Conservation (phyloP, 306 rosid genomes). For the Vicia sativa region DNA sequence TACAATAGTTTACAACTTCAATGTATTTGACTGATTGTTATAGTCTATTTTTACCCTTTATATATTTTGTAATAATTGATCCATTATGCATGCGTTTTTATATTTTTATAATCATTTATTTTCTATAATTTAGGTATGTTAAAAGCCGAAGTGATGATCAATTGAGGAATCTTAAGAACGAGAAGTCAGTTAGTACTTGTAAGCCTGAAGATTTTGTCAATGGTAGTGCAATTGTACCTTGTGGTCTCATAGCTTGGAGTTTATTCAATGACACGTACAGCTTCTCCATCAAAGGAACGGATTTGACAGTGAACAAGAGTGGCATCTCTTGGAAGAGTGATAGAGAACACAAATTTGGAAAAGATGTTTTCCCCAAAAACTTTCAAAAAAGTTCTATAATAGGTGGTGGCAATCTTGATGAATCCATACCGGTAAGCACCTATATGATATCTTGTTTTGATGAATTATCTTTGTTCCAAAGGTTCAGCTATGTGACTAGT, state of each 20-base stretch:
- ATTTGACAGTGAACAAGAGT: slow-evolving; percentile 62
- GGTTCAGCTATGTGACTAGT: background rate
- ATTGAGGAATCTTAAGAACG: slow-evolving; percentile 46
- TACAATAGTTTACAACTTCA: background rate
- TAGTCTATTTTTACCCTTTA: slow-evolving; percentile 4
- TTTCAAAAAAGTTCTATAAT: slow-evolving; percentile 67
- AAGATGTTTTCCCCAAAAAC: slow-evolving; percentile 73
- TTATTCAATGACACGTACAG: slow-evolving; percentile 87
- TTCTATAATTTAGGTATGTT: slow-evolving; percentile 67
- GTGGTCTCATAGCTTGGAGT: slow-evolving; percentile 99
- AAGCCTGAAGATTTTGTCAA: slow-evolving; percentile 61
- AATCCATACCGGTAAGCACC: slow-evolving; percentile 57
- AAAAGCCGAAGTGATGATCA: slow-evolving; percentile 90
- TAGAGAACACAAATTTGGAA: slow-evolving; percentile 87
- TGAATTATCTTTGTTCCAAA: slow-evolving; percentile 5
- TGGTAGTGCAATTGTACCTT: slow-evolving; percentile 63
- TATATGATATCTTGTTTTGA: slow-evolving; percentile 9
- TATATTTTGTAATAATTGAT: slow-evolving; percentile 3
- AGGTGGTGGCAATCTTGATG: slow-evolving; percentile 62
- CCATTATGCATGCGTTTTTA: slow-evolving; percentile 3
- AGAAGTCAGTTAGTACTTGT: slow-evolving; percentile 45
- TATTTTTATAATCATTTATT: slow-evolving; percentile 5
- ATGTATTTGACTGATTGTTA: background rate
- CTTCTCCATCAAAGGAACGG: slow-evolving; percentile 50
- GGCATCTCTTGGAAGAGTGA: slow-evolving; percentile 94